Conservation (phyloP, 2,329 filamentous ascomycete genomes). For the Ciborinia camelliae region DNA sequence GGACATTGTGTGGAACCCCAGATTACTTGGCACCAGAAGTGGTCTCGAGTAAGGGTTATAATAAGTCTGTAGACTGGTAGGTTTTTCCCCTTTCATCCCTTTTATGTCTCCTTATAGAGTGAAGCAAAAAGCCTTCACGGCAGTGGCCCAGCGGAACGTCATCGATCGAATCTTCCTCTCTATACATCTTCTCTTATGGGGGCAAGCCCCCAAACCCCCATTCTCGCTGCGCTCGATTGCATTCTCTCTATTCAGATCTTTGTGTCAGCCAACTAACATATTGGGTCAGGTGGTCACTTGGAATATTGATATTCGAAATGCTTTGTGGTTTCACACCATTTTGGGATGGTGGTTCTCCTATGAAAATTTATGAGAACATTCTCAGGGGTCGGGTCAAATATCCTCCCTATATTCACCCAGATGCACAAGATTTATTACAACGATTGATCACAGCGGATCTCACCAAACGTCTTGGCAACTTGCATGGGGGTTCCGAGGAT, state of each 20-base stretch:
- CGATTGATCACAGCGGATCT: constrained; percentile 92
- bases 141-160: background rate
- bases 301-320: constrained; percentile 99
- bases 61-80: constrained; percentile 95
- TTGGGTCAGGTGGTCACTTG: constrained; percentile 82
- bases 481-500: constrained; percentile 85
- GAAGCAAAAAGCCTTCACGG: background rate
- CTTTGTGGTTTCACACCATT: constrained; percentile 98
- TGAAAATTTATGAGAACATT: constrained; percentile 99
- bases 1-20: constrained; percentile 95
- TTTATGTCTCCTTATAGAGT: background rate
- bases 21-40: constrained; percentile 98
- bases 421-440: constrained; percentile 88
- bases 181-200: background rate
- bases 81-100: constrained; percentile 34
- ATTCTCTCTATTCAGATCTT: background rate
- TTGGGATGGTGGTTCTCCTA: constrained; percentile 95
- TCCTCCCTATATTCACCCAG: constrained; percentile 89
- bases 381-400: constrained; percentile 95
- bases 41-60: constrained; percentile 98
- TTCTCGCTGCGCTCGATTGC: constrained; percentile 2
- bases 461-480: constrained; percentile 90
- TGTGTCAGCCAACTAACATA: constrained; percentile 22
- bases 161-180: constrained; percentile 11
- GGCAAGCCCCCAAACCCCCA: constrained; percentile 10